Conservation (phyloP, 2,329 filamentous ascomycete genomes). For the Fusarium fracticaudum region DNA sequence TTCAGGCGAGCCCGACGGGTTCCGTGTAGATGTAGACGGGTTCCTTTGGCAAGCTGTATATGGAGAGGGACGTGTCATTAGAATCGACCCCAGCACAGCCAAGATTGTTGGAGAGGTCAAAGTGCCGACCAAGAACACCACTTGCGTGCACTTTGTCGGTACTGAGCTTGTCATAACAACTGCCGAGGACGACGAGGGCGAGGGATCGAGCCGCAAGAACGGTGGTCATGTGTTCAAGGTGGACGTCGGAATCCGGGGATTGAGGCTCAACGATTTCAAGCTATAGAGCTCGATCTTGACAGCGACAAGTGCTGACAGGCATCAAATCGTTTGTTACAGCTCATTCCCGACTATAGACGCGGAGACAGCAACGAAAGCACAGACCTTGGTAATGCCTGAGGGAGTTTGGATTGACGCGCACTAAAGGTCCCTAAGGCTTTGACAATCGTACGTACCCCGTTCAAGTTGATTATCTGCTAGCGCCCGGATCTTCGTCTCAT, state of each 20-base stretch:
- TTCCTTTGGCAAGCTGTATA: constrained; percentile 91
- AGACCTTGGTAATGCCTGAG: constrained; percentile 17
- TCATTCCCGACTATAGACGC: constrained; percentile 1
- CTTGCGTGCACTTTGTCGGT: constrained; percentile 83
- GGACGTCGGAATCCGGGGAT: constrained; percentile 77
- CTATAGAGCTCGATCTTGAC: constrained; percentile 44
- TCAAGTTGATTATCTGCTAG: not conserved
- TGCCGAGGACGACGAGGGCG: constrained; percentile 73
- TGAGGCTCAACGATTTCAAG: constrained; percentile 72
- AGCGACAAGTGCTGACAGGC: not conserved
- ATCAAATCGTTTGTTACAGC: not conserved
- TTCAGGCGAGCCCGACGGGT: constrained; percentile 80
- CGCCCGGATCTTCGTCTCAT: not conserved
- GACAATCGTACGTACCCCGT: not conserved
- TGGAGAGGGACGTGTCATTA: constrained; percentile 78
- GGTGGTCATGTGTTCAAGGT: constrained; percentile 80
- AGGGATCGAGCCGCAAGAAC: constrained; percentile 68
- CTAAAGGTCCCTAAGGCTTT: constrained; percentile 4
- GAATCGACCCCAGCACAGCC: constrained; percentile 72
- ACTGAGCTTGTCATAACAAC: constrained; percentile 81
- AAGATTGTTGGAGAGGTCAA: constrained; percentile 77
- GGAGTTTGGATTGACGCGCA: constrained; percentile 1
- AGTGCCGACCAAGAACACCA: constrained; percentile 81
- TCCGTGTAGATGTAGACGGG: constrained; percentile 84
- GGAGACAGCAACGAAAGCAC: constrained; percentile 14